phyloP scores from a whole-genome alignment of 2,329 filamentous ascomycete species.

The Fusarium albidum region DNA sequence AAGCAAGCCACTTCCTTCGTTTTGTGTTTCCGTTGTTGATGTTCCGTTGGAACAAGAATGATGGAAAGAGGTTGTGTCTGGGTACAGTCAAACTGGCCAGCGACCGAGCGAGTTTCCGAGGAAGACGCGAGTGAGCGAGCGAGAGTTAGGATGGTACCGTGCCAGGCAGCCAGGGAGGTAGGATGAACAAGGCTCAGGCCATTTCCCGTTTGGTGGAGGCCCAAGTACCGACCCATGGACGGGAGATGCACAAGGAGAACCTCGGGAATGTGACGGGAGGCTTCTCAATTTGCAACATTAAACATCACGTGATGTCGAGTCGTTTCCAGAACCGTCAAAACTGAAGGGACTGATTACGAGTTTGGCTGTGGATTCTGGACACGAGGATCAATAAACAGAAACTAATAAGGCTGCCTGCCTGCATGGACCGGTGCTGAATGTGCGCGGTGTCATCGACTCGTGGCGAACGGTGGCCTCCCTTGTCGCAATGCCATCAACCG shows the following conservation, averaged over 20 bases:
- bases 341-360: too few species aligned
- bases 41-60: background rate
- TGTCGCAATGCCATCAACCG: conserved; percentile 7
- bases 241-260: conserved; percentile 37
- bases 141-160: too few species aligned
- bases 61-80: background rate
- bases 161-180: conserved; percentile 14
- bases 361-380: too few species aligned
- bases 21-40: conserved; percentile 11
- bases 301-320: conserved; percentile 19
- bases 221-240: conserved; percentile 32
- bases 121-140: too few species aligned
- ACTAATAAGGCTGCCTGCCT: background rate
- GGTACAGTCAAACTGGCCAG: too few species aligned
- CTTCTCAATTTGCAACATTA: conserved; percentile 10
- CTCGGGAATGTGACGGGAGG: conserved; percentile 38
- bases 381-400: background rate
- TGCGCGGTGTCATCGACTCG: conserved; percentile 1
- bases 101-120: too few species aligned
- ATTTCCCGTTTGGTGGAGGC: conserved; percentile 26
- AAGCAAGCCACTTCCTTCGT: conserved; percentile 33
- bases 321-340: too few species aligned
- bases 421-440: background rate
- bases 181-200: conserved; percentile 17
- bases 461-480: background rate